phyloP scores from a whole-genome alignment of 2,329 filamentous ascomycete species.

The Colletotrichum gloeosporioides region DNA sequence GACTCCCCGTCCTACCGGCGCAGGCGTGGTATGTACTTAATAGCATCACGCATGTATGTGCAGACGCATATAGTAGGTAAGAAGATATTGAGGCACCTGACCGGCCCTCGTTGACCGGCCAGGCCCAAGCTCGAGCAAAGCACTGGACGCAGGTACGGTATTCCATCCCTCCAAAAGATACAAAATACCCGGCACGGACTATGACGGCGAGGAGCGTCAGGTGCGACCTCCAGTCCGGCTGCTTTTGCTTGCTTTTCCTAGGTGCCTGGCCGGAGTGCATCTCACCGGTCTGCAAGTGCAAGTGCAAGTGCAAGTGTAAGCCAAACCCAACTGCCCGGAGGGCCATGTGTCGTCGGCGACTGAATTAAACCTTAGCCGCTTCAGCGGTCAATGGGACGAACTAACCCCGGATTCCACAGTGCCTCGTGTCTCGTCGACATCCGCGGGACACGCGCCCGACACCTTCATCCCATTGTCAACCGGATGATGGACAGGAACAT shows the following conservation, averaged over 20 bases:
- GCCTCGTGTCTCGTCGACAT: background rate
- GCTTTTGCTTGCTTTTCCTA: background rate
- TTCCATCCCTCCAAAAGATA: background rate
- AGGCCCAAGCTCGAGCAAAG: background rate
- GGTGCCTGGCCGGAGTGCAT: background rate
- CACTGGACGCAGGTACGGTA: background rate
- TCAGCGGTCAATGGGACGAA: constrained; percentile 7
- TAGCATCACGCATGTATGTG: background rate
- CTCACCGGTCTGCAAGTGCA: background rate
- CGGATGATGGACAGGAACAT: background rate
- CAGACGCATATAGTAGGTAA: background rate
- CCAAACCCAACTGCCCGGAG: background rate
- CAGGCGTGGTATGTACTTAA: background rate
- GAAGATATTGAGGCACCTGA: background rate
- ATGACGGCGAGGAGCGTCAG: background rate
- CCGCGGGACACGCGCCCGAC: background rate
- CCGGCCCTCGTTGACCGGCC: background rate
- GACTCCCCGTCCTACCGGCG: background rate
- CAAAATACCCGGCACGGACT: background rate
- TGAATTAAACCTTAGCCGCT: background rate
- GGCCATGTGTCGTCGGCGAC: background rate
- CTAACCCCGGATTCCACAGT: constrained; percentile 1
- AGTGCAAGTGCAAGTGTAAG: background rate
- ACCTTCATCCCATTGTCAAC: constrained; percentile 15
- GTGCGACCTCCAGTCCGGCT: background rate